Evolutionary conservation across 1,284 basidiomycete species (phyloP).

Genomic region (Cryptococcus neoformans): DNA sequence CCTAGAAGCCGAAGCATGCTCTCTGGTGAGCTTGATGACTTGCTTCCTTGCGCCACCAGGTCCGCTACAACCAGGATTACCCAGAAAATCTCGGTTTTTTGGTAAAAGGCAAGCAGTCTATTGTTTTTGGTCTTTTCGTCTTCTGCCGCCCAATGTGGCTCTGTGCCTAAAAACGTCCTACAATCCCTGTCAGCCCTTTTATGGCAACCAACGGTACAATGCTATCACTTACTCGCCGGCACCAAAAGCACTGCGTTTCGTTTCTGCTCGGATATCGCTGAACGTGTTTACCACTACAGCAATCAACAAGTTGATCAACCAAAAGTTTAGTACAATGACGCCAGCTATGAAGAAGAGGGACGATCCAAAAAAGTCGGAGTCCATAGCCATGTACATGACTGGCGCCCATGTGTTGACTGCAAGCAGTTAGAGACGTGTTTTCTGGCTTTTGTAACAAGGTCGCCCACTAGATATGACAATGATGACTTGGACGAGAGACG

Average conservation of each 20-base stretch:
- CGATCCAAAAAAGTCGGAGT: slow-evolving; percentile 85
- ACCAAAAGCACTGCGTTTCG: slow-evolving; percentile 89
- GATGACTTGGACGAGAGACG: slow-evolving; percentile 76
- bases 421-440: not conserved
- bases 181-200: not conserved
- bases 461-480: slow-evolving; percentile 74
- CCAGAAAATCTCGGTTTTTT: slow-evolving; percentile 65
- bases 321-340: slow-evolving; percentile 82
- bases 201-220: not conserved
- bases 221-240: slow-evolving; percentile 61
- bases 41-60: slow-evolving; percentile 73
- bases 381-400: slow-evolving; percentile 89
- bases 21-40: slow-evolving; percentile 54
- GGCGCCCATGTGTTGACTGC: slow-evolving; percentile 52
- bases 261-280: slow-evolving; percentile 80
- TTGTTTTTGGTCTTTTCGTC: slow-evolving; percentile 26
- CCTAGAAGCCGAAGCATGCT: no score
- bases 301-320: slow-evolving; percentile 92
- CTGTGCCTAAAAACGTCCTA: slow-evolving; percentile 19
- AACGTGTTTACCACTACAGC: slow-evolving; percentile 97
- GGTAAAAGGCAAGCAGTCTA: slow-evolving; percentile 29
- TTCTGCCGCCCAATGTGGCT: slow-evolving; percentile 35
- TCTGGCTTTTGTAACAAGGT: not conserved
- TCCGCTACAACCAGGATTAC: slow-evolving; percentile 65
- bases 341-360: slow-evolving; percentile 85